Conservation (phyloP, 257 asterid species). For the Forsythia viridissima region DNA sequence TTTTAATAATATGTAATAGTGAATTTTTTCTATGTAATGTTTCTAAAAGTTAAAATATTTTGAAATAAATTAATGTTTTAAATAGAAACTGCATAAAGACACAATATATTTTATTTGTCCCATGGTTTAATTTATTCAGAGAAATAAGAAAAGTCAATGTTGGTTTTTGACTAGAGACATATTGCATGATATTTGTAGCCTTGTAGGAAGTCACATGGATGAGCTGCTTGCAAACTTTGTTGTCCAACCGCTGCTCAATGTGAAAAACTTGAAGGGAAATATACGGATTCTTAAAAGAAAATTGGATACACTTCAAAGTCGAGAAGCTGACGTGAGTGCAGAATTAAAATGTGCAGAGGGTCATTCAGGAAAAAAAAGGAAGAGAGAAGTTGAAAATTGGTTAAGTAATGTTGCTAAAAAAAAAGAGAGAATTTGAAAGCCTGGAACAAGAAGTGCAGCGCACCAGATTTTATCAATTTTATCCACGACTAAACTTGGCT, state of each 20-base stretch:
- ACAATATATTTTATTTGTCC: too few species aligned
- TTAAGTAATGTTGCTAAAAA: background rate
- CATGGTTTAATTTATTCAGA: too few species aligned
- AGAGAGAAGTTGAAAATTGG: background rate
- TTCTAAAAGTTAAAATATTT: too few species aligned
- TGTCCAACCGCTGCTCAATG: too few species aligned
- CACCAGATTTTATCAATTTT: background rate
- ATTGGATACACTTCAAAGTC: background rate
- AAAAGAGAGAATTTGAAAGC: background rate
- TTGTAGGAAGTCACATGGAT: background rate
- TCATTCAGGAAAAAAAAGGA: background rate
- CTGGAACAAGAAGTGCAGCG: background rate
- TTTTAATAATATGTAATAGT: too few species aligned
- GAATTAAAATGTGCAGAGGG: background rate
- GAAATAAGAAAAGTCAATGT: too few species aligned
- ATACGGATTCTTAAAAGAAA: background rate
- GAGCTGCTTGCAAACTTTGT: background rate
- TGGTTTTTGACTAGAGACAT: too few species aligned
- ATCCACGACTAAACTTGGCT: background rate
- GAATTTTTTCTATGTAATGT: too few species aligned
- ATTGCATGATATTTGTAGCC: background rate
- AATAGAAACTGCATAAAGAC: too few species aligned
- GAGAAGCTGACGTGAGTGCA: background rate
- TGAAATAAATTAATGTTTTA: too few species aligned
- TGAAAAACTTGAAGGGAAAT: background rate